Percentiles rank a stretch among this genome's conserved stretches.
Conservation (phyloP, 805 yeast genomes). For the Brettanomyces nanus region DNA sequence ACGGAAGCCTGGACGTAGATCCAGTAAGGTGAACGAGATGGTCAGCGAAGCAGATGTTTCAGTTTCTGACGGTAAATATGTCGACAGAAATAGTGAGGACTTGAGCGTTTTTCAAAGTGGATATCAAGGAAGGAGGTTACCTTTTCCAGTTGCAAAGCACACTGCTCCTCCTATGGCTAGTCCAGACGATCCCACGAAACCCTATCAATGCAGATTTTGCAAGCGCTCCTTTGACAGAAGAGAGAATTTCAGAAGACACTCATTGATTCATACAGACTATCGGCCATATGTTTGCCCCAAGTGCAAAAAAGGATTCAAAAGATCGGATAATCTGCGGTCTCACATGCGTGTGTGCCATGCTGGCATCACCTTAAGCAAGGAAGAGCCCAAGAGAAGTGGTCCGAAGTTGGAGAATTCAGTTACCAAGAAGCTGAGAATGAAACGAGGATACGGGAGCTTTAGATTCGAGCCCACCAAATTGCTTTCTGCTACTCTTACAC, state of each 20-base stretch:
- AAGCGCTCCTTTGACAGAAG: slow-evolving; percentile 20
- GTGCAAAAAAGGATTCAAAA: slow-evolving; percentile 21
- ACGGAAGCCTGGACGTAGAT: not conserved
- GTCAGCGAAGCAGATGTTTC: not conserved
- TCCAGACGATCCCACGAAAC: slow-evolving; percentile 3
- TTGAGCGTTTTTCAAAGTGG: slow-evolving; percentile 3
- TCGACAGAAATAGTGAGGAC: slow-evolving; percentile 4
- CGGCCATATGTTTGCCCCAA: slow-evolving; percentile 20
- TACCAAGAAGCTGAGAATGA: slow-evolving; percentile 2
- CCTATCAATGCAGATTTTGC: slow-evolving; percentile 19
- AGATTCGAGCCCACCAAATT: not conserved
- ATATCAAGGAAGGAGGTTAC: slow-evolving; percentile 3
- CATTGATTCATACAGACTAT: slow-evolving; percentile 20
- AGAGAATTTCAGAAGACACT: slow-evolving; percentile 21
- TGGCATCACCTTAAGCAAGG: not conserved
- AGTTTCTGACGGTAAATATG: slow-evolving; percentile 1
- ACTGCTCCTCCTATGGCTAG: slow-evolving; percentile 4
- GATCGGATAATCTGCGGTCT: slow-evolving; percentile 22
- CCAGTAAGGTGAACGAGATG: not conserved
- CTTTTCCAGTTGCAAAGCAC: slow-evolving; percentile 5
- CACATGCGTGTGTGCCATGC: slow-evolving; percentile 19
- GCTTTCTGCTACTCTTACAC: not conserved
- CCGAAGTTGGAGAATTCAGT: not conserved
- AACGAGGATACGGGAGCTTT: not conserved
- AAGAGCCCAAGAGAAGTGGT: not conserved